A percentile compares a stretch with the other conserved stretches of the same genome.
Evolutionary conservation across 306 rosid genomes (phyloP).

Genomic region (Glycine tomentella): DNA sequence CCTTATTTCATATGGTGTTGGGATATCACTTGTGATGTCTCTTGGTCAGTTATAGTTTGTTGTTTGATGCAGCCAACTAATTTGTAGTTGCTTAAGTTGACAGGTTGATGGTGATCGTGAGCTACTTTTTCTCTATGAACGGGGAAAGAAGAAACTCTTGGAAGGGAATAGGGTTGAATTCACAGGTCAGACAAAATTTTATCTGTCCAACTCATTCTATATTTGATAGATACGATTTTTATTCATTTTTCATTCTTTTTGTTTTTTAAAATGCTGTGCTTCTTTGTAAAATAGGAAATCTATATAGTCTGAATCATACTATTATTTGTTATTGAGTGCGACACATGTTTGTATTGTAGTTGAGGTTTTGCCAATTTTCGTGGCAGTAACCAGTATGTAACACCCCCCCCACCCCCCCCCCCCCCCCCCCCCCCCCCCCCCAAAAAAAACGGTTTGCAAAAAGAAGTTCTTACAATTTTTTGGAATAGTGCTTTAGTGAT

Average conservation of each 20-base stretch:
- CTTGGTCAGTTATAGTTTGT: constrained; percentile 33
- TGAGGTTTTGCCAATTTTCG: too few species aligned
- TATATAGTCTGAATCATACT: neutral
- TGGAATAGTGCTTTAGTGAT: too few species aligned
- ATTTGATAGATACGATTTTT: constrained; percentile 13
- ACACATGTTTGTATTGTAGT: neutral
- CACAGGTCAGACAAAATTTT: constrained; percentile 61
- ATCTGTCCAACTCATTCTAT: constrained; percentile 14
- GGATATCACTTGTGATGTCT: constrained; percentile 28
- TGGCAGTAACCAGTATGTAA: too few species aligned
- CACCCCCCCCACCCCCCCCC: too few species aligned
- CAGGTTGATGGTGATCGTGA: constrained; percentile 79
- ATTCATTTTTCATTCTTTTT: neutral
- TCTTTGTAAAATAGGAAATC: neutral
- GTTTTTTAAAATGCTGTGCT: neutral
- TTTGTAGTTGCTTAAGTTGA: constrained; percentile 49
- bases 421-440: too few species aligned
- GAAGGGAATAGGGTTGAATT: constrained; percentile 89
- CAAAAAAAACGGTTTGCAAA: too few species aligned
- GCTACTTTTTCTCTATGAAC: constrained; percentile 74
- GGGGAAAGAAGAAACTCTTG: constrained; percentile 94
- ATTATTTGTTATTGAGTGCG: too few species aligned
- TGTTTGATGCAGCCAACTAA: constrained; percentile 44
- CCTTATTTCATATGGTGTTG: constrained; percentile 39
- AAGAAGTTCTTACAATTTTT: too few species aligned